Evolutionary conservation across 805 yeast species (phyloP), one percentile per base, ranked within the genome.

Genomic region (Cyberlindnera meyerae): DNA sequence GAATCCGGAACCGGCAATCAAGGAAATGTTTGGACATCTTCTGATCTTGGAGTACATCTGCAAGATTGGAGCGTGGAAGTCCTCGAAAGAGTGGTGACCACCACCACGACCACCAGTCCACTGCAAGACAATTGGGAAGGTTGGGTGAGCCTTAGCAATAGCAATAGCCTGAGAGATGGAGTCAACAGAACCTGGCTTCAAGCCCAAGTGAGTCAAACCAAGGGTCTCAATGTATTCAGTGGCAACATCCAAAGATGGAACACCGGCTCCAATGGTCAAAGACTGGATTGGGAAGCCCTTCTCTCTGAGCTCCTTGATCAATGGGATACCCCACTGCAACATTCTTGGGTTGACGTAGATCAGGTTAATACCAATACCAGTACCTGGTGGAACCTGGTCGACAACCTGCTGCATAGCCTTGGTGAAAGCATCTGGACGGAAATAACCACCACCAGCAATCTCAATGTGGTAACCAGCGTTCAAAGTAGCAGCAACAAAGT

Each of bases 61-160:
- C 58, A 93, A 69, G 50, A 93, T 76, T 51, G 98, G 97, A 59
- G 89, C 90, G 65, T 93, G 98, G 93, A 90, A 88, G 69, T 93
- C 99, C 73, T 93, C 99, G 58, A 79, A 93, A 34, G 97, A 90
- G 66, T 93, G 99, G 64, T 93, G 99, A 59, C 99, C 99, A 76
- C 99, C 99, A 70, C 97, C 99, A 76, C 99, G 89, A 65, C 99
- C 99, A 75, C 97, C 98, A 42, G 99, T 93, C 99, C 99, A 93
- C 72, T 93, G 98, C 54, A 93, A 69, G 38, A 93, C 90, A 57
- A 93, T 87, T 47, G 98, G 99, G 89, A 93, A 93, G 46, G 63
- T 68, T 49, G 98, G 98, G 67, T 89, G 95, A 33, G 95, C 89
- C 59, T 84, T 86, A 37, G 99, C 98, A 58, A 93, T 93, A 44